Base-by-base conservation (phyloP, 2,329 filamentous ascomycete genomes). In the Fusarium sublunatum region DNA sequence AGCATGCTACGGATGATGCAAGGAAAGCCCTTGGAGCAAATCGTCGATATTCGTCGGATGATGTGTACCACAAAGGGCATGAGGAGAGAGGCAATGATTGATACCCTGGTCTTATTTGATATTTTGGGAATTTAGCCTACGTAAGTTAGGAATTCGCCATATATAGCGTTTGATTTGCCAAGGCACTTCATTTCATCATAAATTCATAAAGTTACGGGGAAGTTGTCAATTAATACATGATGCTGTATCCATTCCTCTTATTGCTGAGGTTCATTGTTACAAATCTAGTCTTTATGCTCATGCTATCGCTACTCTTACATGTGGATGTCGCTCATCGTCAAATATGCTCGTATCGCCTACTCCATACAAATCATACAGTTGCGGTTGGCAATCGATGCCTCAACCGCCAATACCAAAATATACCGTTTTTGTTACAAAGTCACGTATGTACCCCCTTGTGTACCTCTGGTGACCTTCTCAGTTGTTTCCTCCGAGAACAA, bases 401-500 rank as follows among this genome's bases (percentile, higher is more conserved):
- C n/a, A 40, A n/a, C 19, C 13, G 5, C 19, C 22, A 11, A 26
- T 7, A 22, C 36, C 24, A 48, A 39, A 26, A 49, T 29, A 38
- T 31, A 28, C 19, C 11, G 12, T 35, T 19, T 19, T 31, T 44
- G 24, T 41, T 34, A 42, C 38, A 39, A 43, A 40, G 11, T 19
- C 12, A 13, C 26, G 19, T 3, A 19, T 19, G 19, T 19, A 19
- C 19, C 19, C 19, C 19, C 19, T 19, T 19, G 19, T 15, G 24
- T 32, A 15, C 7, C 25, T 15, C 34, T 12, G 38, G 36, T 25
- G n/a, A 3, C 19, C 32, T 5, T 9, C n/a, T 61, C 48, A 75
- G 53, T 67, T 71, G 12, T 68, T 62, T 26, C 67, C 58, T 24
- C 79, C 78, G 4, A 84, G 65, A 29, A 88, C 69, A 38, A 88